Percentiles rank a stretch among this genome's conserved stretches.
These are phyloP conservation scores for Misopates orontium DNA, from an alignment of 257 asterid genomes.

Conservation along the genomic window DNA sequence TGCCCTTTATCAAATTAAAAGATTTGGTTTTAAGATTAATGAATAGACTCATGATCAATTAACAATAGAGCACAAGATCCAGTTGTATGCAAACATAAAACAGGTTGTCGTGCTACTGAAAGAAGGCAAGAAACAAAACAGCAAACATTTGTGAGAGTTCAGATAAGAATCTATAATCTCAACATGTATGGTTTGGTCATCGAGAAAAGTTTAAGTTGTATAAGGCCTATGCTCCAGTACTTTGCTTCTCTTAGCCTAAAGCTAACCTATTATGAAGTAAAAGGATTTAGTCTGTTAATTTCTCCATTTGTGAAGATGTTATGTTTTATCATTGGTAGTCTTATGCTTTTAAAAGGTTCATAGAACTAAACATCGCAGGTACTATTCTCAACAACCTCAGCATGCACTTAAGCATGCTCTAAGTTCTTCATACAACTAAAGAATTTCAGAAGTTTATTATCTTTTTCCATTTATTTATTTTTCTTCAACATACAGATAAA, in stretches of 20 bases:
- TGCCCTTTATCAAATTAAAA: constrained; percentile 66
- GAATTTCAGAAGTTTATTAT: constrained; percentile 1
- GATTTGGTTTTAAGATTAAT: constrained; percentile 23
- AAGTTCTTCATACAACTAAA: background rate
- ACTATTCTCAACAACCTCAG: background rate
- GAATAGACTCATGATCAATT: background rate
- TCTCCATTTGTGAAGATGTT: background rate
- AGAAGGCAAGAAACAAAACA: no score
- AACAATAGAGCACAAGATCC: no score
- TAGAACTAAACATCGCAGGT: background rate
- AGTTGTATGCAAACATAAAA: no score
- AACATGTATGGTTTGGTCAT: background rate
- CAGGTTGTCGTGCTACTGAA: no score
- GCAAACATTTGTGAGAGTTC: background rate
- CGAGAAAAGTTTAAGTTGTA: background rate
- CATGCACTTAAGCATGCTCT: background rate
- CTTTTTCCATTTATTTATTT: background rate
- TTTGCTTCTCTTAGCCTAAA: background rate
- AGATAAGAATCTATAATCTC: background rate
- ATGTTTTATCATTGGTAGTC: no score
- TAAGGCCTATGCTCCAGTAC: background rate
- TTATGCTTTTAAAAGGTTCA: background rate
- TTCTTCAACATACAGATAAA: background rate
- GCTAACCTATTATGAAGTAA: constrained; percentile 12
- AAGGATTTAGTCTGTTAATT: background rate